Evolutionary conservation across 495 filamentous ascomycete genomes (phyloP).

Genomic region (Cercophora newfieldiana): DNA sequence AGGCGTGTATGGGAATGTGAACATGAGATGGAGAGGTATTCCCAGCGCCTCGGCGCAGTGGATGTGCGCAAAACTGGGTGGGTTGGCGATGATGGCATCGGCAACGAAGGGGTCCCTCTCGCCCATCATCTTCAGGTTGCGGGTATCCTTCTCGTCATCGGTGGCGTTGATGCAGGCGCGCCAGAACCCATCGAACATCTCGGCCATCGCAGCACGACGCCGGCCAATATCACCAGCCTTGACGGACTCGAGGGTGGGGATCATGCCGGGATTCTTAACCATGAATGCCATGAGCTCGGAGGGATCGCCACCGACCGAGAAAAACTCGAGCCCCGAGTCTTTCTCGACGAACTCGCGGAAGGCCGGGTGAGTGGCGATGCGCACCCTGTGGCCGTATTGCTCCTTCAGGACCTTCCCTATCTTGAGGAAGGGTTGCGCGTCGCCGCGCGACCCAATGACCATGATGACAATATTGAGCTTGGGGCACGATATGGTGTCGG

Average conservation of each 20-base stretch:
- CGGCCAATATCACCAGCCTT: slow-evolving; percentile 66
- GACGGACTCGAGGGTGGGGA: slow-evolving; percentile 68
- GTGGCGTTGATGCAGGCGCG: slow-evolving; percentile 67
- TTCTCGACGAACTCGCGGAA: slow-evolving; percentile 69
- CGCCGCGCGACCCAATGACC: slow-evolving; percentile 76
- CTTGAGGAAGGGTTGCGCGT: slow-evolving; percentile 74
- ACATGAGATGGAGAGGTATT: slow-evolving; percentile 79
- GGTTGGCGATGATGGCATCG: slow-evolving; percentile 82
- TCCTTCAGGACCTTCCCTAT: slow-evolving; percentile 63
- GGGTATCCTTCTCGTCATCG: slow-evolving; percentile 55
- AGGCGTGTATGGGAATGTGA: slow-evolving; percentile 74
- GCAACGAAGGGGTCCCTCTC: slow-evolving; percentile 66
- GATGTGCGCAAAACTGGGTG: slow-evolving; percentile 77
- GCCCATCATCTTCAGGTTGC: slow-evolving; percentile 57
- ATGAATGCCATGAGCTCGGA: slow-evolving; percentile 82
- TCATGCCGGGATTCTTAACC: slow-evolving; percentile 81
- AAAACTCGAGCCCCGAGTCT: slow-evolving; percentile 72
- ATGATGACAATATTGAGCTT: slow-evolving; percentile 76
- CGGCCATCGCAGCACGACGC: slow-evolving; percentile 65
- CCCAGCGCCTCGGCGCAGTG: slow-evolving; percentile 81
- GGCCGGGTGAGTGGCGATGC: slow-evolving; percentile 71
- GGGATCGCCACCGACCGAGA: slow-evolving; percentile 76
- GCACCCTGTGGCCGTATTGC: slow-evolving; percentile 69
- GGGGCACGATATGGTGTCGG: slow-evolving; percentile 36
- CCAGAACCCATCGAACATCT: slow-evolving; percentile 79